Conservation (phyloP, 805 yeast species). For the Starmerella powellii region DNA sequence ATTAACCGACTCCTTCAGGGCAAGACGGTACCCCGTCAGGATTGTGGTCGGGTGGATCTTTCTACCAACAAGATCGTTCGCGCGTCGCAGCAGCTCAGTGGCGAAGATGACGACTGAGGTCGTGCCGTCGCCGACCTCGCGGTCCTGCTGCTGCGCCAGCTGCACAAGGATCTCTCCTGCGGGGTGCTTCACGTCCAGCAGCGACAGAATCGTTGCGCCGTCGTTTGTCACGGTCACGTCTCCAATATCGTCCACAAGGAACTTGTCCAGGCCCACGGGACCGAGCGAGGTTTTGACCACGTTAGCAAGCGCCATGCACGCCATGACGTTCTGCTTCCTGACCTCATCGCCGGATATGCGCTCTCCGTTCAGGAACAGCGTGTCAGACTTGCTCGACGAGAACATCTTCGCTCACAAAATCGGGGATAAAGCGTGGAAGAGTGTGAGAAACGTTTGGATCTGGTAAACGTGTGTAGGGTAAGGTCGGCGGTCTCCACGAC, state of each 20-base stretch:
- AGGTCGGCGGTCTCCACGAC: no score
- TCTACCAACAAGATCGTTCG: slow-evolving; percentile 84
- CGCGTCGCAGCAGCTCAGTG: slow-evolving; percentile 78
- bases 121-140: slow-evolving; percentile 98
- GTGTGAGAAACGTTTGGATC: no score
- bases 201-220: slow-evolving; percentile 88
- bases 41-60: slow-evolving; percentile 97
- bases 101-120: slow-evolving; percentile 96
- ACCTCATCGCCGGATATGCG: slow-evolving; percentile 92
- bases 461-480: no score
- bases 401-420: no score
- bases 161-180: slow-evolving; percentile 96
- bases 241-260: slow-evolving; percentile 97
- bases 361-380: slow-evolving; percentile 90
- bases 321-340: slow-evolving; percentile 84
- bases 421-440: no score
- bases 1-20: slow-evolving; percentile 78
- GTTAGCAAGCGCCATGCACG: slow-evolving; percentile 77
- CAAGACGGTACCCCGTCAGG: slow-evolving; percentile 90
- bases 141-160: slow-evolving; percentile 95
- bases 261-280: slow-evolving; percentile 96
- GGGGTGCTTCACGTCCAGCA: slow-evolving; percentile 95
- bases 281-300: slow-evolving; percentile 87
- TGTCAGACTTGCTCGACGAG: slow-evolving; percentile 37
- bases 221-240: slow-evolving; percentile 98